phyloP scores from a whole-genome alignment of 495 filamentous ascomycete species.

The Bombardia bombarda region DNA sequence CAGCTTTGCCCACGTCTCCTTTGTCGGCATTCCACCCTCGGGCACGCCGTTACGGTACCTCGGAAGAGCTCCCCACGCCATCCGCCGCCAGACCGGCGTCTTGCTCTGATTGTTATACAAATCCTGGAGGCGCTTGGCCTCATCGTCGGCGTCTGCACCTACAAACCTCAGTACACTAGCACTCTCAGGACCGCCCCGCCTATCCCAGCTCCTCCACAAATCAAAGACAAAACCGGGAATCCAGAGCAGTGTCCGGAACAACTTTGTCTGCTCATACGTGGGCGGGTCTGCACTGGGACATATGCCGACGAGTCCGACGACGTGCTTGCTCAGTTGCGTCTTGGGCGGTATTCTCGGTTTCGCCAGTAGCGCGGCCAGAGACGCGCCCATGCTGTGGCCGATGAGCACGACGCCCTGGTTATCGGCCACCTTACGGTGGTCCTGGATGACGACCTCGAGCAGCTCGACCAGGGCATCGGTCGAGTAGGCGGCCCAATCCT shows the following conservation, averaged over 20 bases:
- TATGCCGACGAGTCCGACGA: conserved; percentile 70
- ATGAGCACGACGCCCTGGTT: conserved; percentile 72
- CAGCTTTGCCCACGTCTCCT: conserved; percentile 65
- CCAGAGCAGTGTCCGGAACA: conserved; percentile 48
- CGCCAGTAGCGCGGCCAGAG: conserved; percentile 65
- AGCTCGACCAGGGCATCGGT: conserved; percentile 69
- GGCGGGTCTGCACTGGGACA: conserved; percentile 65
- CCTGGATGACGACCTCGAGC: conserved; percentile 61
- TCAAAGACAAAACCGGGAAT: conserved; percentile 70
- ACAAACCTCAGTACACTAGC: conserved; percentile 74
- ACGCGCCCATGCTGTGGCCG: conserved; percentile 83
- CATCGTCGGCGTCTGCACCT: conserved; percentile 61
- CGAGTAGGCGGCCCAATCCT: conserved; percentile 70
- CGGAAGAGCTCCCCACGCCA: conserved; percentile 66
- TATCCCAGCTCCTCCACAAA: conserved; percentile 71
- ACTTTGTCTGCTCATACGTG: conserved; percentile 41
- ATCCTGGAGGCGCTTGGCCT: conserved; percentile 69
- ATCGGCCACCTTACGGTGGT: conserved; percentile 55
- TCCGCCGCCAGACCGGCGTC: conserved; percentile 74
- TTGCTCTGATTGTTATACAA: conserved; percentile 77
- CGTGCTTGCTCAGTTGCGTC: conserved; percentile 47
- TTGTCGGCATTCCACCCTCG: conserved; percentile 59
- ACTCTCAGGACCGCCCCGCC: conserved; percentile 68
- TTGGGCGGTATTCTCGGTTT: conserved; percentile 44
- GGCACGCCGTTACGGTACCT: conserved; percentile 40